phyloP scores from a whole-genome alignment of 192 early-diverging fungal species.

The Phycomyces nitens region DNA sequence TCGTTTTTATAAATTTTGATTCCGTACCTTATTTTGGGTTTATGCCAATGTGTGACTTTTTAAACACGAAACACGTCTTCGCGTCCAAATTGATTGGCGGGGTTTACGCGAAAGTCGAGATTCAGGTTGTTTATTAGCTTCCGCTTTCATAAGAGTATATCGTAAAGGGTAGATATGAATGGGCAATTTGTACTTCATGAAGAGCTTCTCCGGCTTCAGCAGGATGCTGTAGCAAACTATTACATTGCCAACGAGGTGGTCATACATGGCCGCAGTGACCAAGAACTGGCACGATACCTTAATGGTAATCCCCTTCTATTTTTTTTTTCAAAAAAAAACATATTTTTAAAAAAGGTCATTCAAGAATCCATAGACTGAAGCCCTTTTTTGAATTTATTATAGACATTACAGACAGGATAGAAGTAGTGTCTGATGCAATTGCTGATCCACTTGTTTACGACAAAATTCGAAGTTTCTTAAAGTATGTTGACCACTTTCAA shows the following conservation, averaged over 20 bases:
- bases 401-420: constrained; percentile 48
- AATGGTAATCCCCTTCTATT: constrained; percentile 34
- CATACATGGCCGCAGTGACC: constrained; percentile 39
- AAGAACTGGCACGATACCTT: constrained; percentile 44
- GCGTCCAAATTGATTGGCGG: too few relatives aligned
- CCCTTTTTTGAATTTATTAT: constrained; percentile 6
- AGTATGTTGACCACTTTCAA: constrained; percentile 54
- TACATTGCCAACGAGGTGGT: constrained; percentile 39
- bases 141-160: neutral
- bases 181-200: constrained; percentile 32
- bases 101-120: too few relatives aligned
- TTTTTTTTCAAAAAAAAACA: neutral
- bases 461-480: constrained; percentile 65
- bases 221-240: constrained; percentile 28
- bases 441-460: constrained; percentile 52
- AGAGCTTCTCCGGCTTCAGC: constrained; percentile 46
- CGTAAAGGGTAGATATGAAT: constrained; percentile 8
- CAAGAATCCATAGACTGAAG: neutral
- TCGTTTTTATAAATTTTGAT: too few relatives aligned
- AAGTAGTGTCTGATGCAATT: constrained; percentile 41
- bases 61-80: too few relatives aligned
- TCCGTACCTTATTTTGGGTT: too few relatives aligned
- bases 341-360: too few relatives aligned
- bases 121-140: too few relatives aligned
- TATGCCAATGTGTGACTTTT: too few relatives aligned